Base-by-base conservation (phyloP, 371 early-diverging fungal species). In the Rhizopus sp. region DNA sequence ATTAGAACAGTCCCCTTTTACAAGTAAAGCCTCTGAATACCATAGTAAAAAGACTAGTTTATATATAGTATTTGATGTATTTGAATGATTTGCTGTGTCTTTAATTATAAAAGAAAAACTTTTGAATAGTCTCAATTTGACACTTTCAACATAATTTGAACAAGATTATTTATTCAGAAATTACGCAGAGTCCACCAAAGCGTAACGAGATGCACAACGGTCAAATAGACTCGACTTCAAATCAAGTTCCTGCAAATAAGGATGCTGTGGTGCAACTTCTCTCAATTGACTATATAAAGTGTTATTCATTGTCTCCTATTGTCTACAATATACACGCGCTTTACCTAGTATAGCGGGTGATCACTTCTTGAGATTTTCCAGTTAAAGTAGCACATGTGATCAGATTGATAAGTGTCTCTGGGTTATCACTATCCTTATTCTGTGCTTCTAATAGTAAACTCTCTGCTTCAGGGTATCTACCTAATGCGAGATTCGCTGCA, bases 391-490 rank as follows among this genome's bases (percentile, higher is more conserved):
- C 78, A 53, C 84, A 77, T 4, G 91, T 84, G 55, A 92, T 85
- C 71, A 94, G 80, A 69, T 98, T 96, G 33, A 92, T 91, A 30
- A 98, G 76, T 0, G 91, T 88, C 50, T 98, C 95, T 3, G 95
- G 84, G 62, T 95, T 87, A 63, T 81, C 81, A 37, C 82, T 73
- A 55, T 90, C 87, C 89, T 86, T 88, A 60, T 82, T 79, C 44
- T 93, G 71, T 4, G 96, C 93, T 63, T 93, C 93, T 55, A 88
- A 66, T 46, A 98, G 70, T 29, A 93, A 63, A 15, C 84, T 81
- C 55, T 93, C 90, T 7, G 98, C 98, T 68, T 95, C 95, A 4
- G 87, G 88, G 64, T 88, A 90, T 69, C 88, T 84, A 2, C 88
- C 91, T 63, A 91, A 68, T 16, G 93, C 89, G 67, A 98, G 82